Conservation (phyloP, 1,284 basidiomycete genomes). For the Sparassis latifolia region DNA sequence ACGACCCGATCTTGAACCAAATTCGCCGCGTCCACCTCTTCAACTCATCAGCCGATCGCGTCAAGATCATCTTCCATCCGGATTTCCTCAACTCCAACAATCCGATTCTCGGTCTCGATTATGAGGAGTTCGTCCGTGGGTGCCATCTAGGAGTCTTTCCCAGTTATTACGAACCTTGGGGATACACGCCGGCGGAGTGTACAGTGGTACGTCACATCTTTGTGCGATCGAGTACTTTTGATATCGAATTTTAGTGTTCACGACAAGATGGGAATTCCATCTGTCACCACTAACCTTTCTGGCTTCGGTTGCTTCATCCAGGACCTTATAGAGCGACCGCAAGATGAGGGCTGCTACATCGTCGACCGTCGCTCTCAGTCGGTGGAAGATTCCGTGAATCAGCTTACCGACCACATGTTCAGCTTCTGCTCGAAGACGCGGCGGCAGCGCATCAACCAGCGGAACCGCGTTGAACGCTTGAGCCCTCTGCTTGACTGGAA, state of each 20-base stretch:
- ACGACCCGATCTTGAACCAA: constrained; percentile 93
- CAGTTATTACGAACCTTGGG: constrained; percentile 94
- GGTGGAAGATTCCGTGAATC: constrained; percentile 86
- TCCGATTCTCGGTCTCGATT: constrained; percentile 94
- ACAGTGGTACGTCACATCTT: constrained; percentile 54
- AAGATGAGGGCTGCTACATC: constrained; percentile 90
- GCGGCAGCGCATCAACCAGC: constrained; percentile 95
- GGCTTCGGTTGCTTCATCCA: constrained; percentile 99
- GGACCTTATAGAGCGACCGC: constrained; percentile 90
- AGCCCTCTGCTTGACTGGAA: constrained; percentile 97
- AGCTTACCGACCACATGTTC: constrained; percentile 70
- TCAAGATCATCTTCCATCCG: constrained; percentile 98
- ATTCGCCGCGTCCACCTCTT: constrained; percentile 91
- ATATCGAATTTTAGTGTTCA: not conserved
- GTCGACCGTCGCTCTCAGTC: constrained; percentile 88
- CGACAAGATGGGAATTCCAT: constrained; percentile 90
- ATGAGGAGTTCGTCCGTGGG: constrained; percentile 97
- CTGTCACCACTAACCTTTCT: constrained; percentile 94
- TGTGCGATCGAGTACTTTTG: constrained; percentile 1
- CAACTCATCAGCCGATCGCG: constrained; percentile 77
- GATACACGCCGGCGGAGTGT: constrained; percentile 82
- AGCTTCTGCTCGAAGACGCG: constrained; percentile 85
- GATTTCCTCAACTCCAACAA: constrained; percentile 98
- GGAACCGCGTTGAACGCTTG: constrained; percentile 93
- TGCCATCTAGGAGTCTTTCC: constrained; percentile 98